Evolutionary conservation across 1,139 yeast genomes (phyloP), one percentile per base, ranked within the genome.

Genomic region (Kurtzmaniella quercitrusa): DNA sequence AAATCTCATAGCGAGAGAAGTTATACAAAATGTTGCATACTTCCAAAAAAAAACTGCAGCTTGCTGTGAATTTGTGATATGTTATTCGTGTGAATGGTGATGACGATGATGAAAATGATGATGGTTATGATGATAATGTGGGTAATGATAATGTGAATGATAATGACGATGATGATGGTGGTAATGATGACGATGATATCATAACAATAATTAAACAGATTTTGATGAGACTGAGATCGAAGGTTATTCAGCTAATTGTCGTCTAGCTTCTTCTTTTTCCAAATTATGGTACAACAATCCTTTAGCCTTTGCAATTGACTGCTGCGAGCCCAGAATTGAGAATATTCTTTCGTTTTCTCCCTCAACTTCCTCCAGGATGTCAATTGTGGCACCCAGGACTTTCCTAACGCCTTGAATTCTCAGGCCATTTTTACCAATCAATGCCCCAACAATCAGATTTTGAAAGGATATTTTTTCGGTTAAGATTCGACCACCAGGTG

Each of bases 321-420:
- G 71, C 28, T 77, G 64, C 36, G 82, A 65, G 40, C 96, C 96
- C 36, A 78, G 68, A 47, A 89, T 76, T 23, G 93, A 85, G 60
- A 89, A 88, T 38, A 75, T 67, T 52, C 96, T 74, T 56, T 83
- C 85, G 33, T 76, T 76, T 46, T 78, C 69, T 36, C 78, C 82
- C 52, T 82, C 82, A 40, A 82, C 79, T 53, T 82, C 85, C 50
- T 84, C 81, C 40, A 88, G 84, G 50, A 89, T 88, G 9, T 84
- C 81, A 58, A 89, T 88, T 42, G 81, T 78, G 23, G 96, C 93
- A 33, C 93, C 93, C 44, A 91, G 80, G 37, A 76, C 77, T 54
- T 85, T 80, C 53, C 96, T 77, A 43, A 89, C 86, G 44, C 91
- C 95, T 60, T 87, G 94, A 53, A 89, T 88, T 65, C 95, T 78